Base-by-base conservation (phyloP, 805 yeast species). In the Candida mattraensis region DNA sequence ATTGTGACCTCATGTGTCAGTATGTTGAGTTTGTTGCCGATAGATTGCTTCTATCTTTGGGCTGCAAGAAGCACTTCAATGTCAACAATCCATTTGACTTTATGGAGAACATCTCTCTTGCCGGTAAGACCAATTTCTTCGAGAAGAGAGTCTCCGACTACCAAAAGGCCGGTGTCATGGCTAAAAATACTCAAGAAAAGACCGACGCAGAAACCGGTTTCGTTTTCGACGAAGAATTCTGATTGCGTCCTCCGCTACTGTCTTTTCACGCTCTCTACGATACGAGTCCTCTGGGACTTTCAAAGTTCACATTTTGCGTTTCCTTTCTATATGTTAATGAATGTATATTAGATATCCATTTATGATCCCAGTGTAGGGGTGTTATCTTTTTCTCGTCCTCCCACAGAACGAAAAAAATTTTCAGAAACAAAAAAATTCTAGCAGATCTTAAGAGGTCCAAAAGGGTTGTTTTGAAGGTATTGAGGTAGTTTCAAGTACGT, bases 111-210 rank as follows among this genome's bases (percentile, higher is more conserved):
- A 91, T 91, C 58, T 91, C 98, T 7, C 78, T 91, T 54, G 95
- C 97, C 41, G 99, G 99, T 68, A 91, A 91, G 79, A 91, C 99
- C 55, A 91, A 93, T 75, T 91, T 91, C 80, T 91, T 91, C 61
- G 99, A 91, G 76, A 91, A 91, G 80, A 85, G 99, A 71, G 99
- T 91, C 40, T 85, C 95, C 40, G 99, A 91, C 69, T 91, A 91
- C 71, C 99, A 91, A 72, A 93, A 91, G 73, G 98, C 99, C 40
- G 98, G 99, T 73, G 99, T 91, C 58, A 91, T 91, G 93, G 91
- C 95, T 50, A 76, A 78, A 52, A 61, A 70, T 44, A 60, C 63
- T 44, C 68, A 66, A 44, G 50, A 62, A 30, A 69, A 66, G 46
- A 20, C 54, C 7, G 49, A 45, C n/a, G 47, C 64, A 30, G 73